Evolutionary conservation across 768 basidiomycete genomes (phyloP).

Genomic region (Lyophyllum atratum): DNA sequence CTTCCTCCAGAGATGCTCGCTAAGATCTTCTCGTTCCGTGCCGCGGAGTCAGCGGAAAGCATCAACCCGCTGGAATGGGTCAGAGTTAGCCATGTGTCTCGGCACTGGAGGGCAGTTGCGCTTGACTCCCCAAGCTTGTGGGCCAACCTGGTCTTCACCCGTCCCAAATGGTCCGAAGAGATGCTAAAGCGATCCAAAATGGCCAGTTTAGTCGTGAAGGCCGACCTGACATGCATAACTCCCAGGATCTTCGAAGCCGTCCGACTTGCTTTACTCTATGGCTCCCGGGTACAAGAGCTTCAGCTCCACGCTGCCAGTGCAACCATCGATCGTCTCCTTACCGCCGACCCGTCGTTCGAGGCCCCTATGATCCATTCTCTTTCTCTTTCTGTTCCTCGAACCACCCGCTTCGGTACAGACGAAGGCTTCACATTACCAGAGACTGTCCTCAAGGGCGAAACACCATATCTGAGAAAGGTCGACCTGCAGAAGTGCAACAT

Average conservation of each 20-base stretch:
- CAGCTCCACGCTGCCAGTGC: slow-evolving; percentile 25
- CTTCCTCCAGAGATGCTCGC: slow-evolving; percentile 46
- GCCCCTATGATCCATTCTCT: slow-evolving; percentile 36
- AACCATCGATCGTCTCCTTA: slow-evolving; percentile 28
- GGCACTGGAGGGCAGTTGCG: slow-evolving; percentile 46
- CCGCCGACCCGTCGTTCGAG: slow-evolving; percentile 17
- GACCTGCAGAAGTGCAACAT: slow-evolving; percentile 36
- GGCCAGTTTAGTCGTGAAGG: slow-evolving; percentile 33
- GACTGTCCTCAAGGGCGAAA: slow-evolving; percentile 30
- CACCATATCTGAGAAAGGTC: slow-evolving; percentile 35
- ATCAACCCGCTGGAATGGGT: slow-evolving; percentile 32
- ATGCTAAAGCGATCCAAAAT: slow-evolving; percentile 48
- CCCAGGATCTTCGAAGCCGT: slow-evolving; percentile 29
- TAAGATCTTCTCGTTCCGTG: slow-evolving; percentile 36
- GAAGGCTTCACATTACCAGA: slow-evolving; percentile 25
- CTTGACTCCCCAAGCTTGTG: slow-evolving; percentile 42
- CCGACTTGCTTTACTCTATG: slow-evolving; percentile 30
- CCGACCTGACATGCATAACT: slow-evolving; percentile 23
- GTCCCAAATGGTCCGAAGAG: slow-evolving; percentile 38
- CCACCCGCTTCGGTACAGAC: slow-evolving; percentile 17
- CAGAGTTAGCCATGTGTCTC: slow-evolving; percentile 39
- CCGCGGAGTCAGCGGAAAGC: slow-evolving; percentile 8
- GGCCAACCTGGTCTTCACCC: slow-evolving; percentile 35
- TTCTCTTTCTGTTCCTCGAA: slow-evolving; percentile 20
- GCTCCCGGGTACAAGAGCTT: slow-evolving; percentile 34